These are phyloP conservation scores for Capsella rubella DNA, from an alignment of 441 rosid species.

Conservation along the genomic window DNA sequence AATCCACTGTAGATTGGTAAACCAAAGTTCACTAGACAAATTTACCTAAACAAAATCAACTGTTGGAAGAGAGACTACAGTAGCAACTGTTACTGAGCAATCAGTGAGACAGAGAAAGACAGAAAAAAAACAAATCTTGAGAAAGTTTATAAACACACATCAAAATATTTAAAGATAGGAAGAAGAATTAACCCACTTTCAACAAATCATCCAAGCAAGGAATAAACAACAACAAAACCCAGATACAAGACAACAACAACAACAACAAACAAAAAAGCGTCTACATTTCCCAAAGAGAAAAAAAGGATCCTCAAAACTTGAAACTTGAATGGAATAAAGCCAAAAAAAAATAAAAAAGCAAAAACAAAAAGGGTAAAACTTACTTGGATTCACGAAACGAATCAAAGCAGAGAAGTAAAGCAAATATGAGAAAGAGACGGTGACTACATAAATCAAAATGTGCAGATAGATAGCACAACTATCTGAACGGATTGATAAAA, in stretches of 20 bases:
- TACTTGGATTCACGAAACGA: slow-evolving; percentile 39
- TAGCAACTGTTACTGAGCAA: slow-evolving; percentile 34
- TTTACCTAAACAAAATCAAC: slow-evolving; percentile 7
- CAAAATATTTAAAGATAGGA: not conserved
- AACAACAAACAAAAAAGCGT: not conserved
- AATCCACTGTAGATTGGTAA: slow-evolving; percentile 40
- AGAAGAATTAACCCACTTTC: slow-evolving; percentile 15
- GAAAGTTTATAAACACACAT: not conserved
- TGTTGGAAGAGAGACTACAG: slow-evolving; percentile 28
- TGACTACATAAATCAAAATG: slow-evolving; percentile 35
- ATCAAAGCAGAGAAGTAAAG: slow-evolving; percentile 12
- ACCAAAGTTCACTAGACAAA: slow-evolving; percentile 11
- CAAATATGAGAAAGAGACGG: slow-evolving; percentile 21
- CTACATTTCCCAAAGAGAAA: not conserved
- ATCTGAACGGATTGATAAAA: not conserved
- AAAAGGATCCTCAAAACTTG: slow-evolving; percentile 1
- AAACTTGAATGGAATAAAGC: slow-evolving; percentile 19
- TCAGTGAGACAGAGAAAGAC: slow-evolving; percentile 23
- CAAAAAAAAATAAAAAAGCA: slow-evolving; percentile 5
- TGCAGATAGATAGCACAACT: not conserved
- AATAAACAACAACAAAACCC: slow-evolving; percentile 36
- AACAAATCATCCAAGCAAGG: slow-evolving; percentile 43
- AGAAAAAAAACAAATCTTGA: not conserved
- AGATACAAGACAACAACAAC: slow-evolving; percentile 10
- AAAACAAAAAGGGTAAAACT: slow-evolving; percentile 25